These are phyloP conservation scores for Coprinopsis sp. DNA, from an alignment of 768 basidiomycete genomes.

Conservation along the genomic window DNA sequence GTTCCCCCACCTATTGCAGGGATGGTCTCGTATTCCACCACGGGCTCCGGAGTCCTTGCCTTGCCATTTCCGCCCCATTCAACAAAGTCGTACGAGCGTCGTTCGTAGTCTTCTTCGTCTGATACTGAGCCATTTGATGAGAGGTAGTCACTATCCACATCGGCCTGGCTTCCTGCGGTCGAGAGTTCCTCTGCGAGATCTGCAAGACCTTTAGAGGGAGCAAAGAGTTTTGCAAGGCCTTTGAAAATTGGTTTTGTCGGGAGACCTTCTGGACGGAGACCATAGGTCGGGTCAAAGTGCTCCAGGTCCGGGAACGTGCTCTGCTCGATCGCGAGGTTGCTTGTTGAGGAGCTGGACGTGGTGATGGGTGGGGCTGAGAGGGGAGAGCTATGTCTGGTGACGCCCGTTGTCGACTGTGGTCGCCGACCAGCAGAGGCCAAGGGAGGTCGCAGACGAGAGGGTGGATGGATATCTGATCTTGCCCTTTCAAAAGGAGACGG, in stretches of 20 bases:
- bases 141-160: constrained; percentile 37
- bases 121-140: constrained; percentile 4
- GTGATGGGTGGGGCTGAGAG: constrained; percentile 15
- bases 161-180: constrained; percentile 34
- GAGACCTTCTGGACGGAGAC: constrained; percentile 86
- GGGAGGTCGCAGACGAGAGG: constrained; percentile 23
- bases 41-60: constrained; percentile 40
- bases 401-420: constrained; percentile 39
- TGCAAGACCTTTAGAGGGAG: constrained; percentile 63
- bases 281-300: constrained; percentile 95
- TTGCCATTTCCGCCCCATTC: constrained; percentile 47
- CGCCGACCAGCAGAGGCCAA: constrained; percentile 19
- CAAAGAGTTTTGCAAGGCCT: constrained; percentile 71
- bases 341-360: constrained; percentile 16
- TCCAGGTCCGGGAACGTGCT: constrained; percentile 47
- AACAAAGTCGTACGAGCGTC: constrained; percentile 54
- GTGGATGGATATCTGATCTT: constrained; percentile 16
- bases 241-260: constrained; percentile 81
- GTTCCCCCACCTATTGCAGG: constrained; percentile 91
- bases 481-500: constrained; percentile 12
- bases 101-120: constrained; percentile 32
- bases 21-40: constrained; percentile 76
- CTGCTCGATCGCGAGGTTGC: constrained; percentile 19
- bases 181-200: constrained; percentile 69
- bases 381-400: constrained; percentile 26